phyloP scores from a whole-genome alignment of 1,284 basidiomycete genomes.

The Afroboletus lepidellus region DNA sequence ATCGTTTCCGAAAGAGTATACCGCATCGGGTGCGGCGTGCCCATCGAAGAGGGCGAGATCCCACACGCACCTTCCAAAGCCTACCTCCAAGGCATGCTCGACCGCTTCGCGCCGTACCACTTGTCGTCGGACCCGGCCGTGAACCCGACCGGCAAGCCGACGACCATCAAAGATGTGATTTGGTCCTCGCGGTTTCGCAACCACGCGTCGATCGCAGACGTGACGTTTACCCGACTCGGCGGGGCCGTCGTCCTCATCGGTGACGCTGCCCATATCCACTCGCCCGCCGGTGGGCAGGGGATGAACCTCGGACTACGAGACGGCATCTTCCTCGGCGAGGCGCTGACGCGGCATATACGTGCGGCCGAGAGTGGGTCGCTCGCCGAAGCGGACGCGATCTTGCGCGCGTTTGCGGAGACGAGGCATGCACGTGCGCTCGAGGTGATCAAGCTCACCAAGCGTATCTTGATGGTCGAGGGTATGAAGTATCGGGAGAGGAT shows the following conservation, averaged over 20 bases:
- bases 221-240: slow-evolving; percentile 28
- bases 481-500: slow-evolving; percentile 12
- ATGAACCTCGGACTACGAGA: slow-evolving; percentile 49
- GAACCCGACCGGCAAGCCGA: slow-evolving; percentile 20
- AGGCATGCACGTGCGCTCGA: slow-evolving; percentile 20
- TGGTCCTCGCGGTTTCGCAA: slow-evolving; percentile 41
- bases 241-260: slow-evolving; percentile 35
- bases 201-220: slow-evolving; percentile 37
- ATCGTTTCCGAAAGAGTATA: slow-evolving; percentile 18
- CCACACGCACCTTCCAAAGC: slow-evolving; percentile 30
- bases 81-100: slow-evolving; percentile 37
- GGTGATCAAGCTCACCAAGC: slow-evolving; percentile 25
- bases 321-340: slow-evolving; percentile 35
- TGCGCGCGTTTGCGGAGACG: slow-evolving; percentile 18
- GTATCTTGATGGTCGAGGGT: slow-evolving; percentile 11
- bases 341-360: slow-evolving; percentile 18
- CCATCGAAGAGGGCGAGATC: slow-evolving; percentile 28
- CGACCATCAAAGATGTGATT: slow-evolving; percentile 24
- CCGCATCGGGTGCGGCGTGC: slow-evolving; percentile 36
- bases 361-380: slow-evolving; percentile 8
- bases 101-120: slow-evolving; percentile 31
- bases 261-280: slow-evolving; percentile 46
- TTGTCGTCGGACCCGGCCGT: slow-evolving; percentile 21
- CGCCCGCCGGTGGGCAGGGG: slow-evolving; percentile 46
- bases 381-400: slow-evolving; percentile 13